These are phyloP conservation scores for Colletotrichum nymphaeae DNA, from an alignment of 2,329 filamentous ascomycete genomes.

Conservation along the genomic window DNA sequence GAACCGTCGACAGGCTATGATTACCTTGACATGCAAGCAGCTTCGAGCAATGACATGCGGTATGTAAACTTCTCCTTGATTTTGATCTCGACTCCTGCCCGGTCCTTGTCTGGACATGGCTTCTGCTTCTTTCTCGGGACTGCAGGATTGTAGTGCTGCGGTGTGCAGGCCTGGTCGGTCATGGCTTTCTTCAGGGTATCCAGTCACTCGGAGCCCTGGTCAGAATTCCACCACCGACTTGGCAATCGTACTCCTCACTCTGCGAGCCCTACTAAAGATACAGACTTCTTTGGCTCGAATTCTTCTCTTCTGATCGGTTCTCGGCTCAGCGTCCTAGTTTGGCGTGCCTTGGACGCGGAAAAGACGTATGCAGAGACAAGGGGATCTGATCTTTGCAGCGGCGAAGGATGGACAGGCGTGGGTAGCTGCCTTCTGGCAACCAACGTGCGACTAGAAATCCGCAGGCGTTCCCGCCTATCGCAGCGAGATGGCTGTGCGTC, in stretches of 20 bases:
- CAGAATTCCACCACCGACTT: slow-evolving; percentile 3
- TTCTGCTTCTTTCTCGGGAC: slow-evolving; percentile 3
- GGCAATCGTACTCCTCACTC: neutral
- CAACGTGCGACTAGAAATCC: slow-evolving; percentile 49
- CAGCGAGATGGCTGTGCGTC: slow-evolving; percentile 47
- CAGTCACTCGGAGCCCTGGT: slow-evolving; percentile 6
- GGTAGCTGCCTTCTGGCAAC: slow-evolving; percentile 48
- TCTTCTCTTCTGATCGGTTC: neutral
- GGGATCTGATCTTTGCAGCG: slow-evolving; percentile 1
- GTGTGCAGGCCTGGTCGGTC: slow-evolving; percentile 25
- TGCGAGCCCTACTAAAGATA: slow-evolving; percentile 3
- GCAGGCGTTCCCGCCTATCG: slow-evolving; percentile 45
- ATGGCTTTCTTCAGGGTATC: slow-evolving; percentile 23
- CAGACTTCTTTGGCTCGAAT: slow-evolving; percentile 4
- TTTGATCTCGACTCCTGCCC: neutral
- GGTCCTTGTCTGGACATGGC: neutral
- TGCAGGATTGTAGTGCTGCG: slow-evolving; percentile 6
- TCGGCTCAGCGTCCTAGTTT: slow-evolving; percentile 6
- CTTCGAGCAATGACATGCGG: slow-evolving; percentile 65
- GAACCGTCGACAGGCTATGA: slow-evolving; percentile 66
- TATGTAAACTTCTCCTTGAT: slow-evolving; percentile 50
- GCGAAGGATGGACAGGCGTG: slow-evolving; percentile 41
- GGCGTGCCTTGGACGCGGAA: neutral
- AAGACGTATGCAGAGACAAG: slow-evolving; percentile 11
- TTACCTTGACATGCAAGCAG: slow-evolving; percentile 61